Evolutionary conservation across 106 monocot species (phyloP).

Genomic region (Dactylorhiza incarnata): DNA sequence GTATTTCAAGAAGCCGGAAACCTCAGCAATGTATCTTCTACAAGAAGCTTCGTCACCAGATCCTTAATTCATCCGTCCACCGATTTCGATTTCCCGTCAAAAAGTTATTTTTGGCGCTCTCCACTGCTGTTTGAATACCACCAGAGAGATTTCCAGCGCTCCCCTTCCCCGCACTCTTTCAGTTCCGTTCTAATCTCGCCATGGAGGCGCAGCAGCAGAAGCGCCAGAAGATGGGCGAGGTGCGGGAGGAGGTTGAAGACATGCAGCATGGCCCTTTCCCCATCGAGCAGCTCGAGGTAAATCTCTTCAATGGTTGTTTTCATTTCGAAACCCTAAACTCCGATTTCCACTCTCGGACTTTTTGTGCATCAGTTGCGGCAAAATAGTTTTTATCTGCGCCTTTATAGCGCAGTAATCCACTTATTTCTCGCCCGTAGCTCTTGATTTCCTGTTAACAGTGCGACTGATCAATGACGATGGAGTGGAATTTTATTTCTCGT

Average conservation of each 20-base stretch:
- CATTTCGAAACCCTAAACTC: not conserved
- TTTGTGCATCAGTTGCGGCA: not conserved
- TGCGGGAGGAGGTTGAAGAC: slow-evolving; percentile 27
- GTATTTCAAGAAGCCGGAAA: not conserved
- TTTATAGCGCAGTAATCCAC: not conserved
- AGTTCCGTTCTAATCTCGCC: not conserved
- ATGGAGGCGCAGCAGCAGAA: slow-evolving; percentile 31
- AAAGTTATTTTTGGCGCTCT: slow-evolving; percentile 8
- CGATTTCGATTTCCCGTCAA: not conserved
- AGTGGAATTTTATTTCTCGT: not conserved
- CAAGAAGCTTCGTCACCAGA: not conserved
- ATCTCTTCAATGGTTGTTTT: not conserved
- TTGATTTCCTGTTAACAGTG: not conserved
- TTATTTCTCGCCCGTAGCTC: not conserved
- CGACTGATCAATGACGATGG: not conserved
- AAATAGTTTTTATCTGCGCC: not conserved
- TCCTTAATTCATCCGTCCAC: not conserved
- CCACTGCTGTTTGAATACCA: not conserved
- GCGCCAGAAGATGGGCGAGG: slow-evolving; percentile 14
- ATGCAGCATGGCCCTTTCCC: slow-evolving; percentile 49
- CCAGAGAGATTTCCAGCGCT: not conserved
- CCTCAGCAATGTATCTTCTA: not conserved
- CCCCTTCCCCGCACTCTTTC: not conserved
- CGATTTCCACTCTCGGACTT: not conserved
- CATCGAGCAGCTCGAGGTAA: slow-evolving; percentile 51